A percentile compares a stretch with the other conserved stretches of the same genome.
Conservation (phyloP, 2,329 filamentous ascomycete genomes). For the Colletotrichum liaoningense region DNA sequence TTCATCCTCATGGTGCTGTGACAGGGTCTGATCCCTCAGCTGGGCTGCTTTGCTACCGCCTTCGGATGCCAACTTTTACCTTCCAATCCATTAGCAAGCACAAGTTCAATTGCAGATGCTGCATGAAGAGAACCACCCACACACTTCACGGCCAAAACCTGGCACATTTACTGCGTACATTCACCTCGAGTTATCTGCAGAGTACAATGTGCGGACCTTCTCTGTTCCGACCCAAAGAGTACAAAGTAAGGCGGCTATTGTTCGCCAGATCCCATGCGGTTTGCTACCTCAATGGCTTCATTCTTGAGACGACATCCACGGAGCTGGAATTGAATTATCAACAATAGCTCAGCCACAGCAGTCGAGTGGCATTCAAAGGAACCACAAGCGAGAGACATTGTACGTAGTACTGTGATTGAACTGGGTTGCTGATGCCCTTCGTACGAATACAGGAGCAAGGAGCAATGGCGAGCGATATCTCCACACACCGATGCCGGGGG, state of each 20-base stretch:
- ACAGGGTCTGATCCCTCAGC: conserved; percentile 32
- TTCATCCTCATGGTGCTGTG: conserved; percentile 6
- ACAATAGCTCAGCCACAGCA: background rate
- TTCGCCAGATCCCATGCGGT: background rate
- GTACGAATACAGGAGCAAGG: background rate
- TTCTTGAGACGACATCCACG: background rate
- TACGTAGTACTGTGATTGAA: background rate
- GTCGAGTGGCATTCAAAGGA: background rate
- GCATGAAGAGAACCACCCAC: background rate
- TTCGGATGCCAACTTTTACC: background rate
- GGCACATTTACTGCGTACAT: too few relatives aligned
- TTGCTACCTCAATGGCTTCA: background rate
- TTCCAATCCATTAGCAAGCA: background rate
- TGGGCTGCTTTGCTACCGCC: conserved; percentile 3
- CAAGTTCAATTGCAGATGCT: background rate
- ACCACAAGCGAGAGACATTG: background rate
- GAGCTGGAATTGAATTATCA: background rate
- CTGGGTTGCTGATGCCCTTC: background rate
- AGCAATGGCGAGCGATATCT: background rate
- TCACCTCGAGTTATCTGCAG: background rate
- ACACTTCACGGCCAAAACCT: background rate
- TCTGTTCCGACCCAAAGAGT: background rate
- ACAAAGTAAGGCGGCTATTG: background rate
- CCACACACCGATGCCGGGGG: background rate
- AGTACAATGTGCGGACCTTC: background rate